A percentile compares a stretch with the other conserved stretches of the same genome.
Conservation (phyloP, 2,329 filamentous ascomycete genomes). For the Xylariaceae sp. region DNA sequence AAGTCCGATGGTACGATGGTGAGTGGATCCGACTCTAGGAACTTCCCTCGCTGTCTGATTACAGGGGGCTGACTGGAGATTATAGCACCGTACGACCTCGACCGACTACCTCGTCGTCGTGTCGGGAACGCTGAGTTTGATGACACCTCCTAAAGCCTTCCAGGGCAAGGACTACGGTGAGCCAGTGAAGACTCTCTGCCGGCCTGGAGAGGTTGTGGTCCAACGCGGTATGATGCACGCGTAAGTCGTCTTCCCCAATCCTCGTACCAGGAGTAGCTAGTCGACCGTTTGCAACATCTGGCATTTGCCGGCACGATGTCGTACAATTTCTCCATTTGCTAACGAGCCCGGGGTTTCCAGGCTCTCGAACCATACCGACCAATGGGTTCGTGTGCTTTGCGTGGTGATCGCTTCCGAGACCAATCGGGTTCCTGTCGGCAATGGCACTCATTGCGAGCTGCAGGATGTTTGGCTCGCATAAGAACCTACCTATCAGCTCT, state of each 20-base stretch:
- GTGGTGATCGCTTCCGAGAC: conserved; percentile 20
- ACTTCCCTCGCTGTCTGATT: no score
- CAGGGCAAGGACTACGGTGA: conserved; percentile 16
- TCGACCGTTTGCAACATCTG: no score
- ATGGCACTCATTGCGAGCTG: neutral
- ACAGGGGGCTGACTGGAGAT: no score
- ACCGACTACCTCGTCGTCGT: conserved; percentile 28
- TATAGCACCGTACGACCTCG: conserved; percentile 28
- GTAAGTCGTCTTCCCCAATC: conserved; percentile 25
- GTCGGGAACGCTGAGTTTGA: conserved; percentile 22
- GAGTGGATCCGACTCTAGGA: no score
- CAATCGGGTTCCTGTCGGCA: conserved; percentile 17
- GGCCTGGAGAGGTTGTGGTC: conserved; percentile 25
- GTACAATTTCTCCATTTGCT: no score
- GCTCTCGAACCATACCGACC: conserved; percentile 23
- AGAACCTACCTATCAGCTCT: no score
- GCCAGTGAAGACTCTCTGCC: conserved; percentile 22
- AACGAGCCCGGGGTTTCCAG: conserved; percentile 10
- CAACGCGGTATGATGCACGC: conserved; percentile 29
- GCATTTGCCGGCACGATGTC: no score
- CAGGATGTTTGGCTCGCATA: neutral
- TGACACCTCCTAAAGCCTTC: conserved; percentile 20
- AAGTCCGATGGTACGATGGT: conserved; percentile 24
- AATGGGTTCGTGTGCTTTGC: conserved; percentile 22
- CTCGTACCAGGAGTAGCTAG: neutral